A percentile compares a stretch with the other conserved stretches of the same genome.
phyloP scores from a whole-genome alignment of 441 rosid genomes.

The Adansonia rubrostipa region DNA sequence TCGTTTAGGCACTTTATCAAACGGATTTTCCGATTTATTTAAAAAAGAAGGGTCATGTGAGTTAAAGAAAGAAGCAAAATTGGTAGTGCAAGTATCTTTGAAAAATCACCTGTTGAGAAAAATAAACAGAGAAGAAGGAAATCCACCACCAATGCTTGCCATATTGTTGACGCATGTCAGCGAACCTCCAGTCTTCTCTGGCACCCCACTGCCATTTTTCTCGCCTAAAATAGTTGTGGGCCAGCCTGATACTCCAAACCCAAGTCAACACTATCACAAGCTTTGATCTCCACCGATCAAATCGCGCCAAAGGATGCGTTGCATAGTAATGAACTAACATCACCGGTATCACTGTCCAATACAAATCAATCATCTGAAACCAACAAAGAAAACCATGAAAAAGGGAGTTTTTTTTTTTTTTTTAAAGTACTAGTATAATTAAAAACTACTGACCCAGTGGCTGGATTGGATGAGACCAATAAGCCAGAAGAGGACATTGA shows the following conservation, averaged over 20 bases:
- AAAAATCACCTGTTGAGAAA: slow-evolving; percentile 75
- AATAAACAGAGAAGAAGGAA: slow-evolving; percentile 85
- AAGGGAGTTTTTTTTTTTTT: slow-evolving; percentile 1
- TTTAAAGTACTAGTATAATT: neutral
- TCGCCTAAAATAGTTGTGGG: slow-evolving; percentile 87
- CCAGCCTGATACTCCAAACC: slow-evolving; percentile 84
- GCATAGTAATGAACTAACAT: slow-evolving; percentile 80
- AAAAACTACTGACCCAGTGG: slow-evolving; percentile 68
- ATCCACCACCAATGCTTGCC: slow-evolving; percentile 96
- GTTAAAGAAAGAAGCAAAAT: neutral
- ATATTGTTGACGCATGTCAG: slow-evolving; percentile 72
- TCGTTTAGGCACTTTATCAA: slow-evolving; percentile 55
- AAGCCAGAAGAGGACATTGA: slow-evolving; percentile 89
- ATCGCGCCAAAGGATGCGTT: slow-evolving; percentile 64
- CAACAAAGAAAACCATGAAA: slow-evolving; percentile 12
- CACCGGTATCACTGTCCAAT: slow-evolving; percentile 92
- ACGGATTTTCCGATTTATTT: slow-evolving; percentile 19
- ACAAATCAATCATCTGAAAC: slow-evolving; percentile 86
- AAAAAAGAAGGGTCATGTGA: neutral
- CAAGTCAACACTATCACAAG: slow-evolving; percentile 63
- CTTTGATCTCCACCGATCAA: slow-evolving; percentile 66
- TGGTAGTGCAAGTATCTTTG: neutral
- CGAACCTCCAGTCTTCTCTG: slow-evolving; percentile 92
- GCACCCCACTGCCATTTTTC: slow-evolving; percentile 98
- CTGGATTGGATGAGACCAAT: slow-evolving; percentile 72